These are phyloP conservation scores for Cylindrotheca fusiformis DNA, from an alignment of 108 stramenopile species.

Conservation along the genomic window DNA sequence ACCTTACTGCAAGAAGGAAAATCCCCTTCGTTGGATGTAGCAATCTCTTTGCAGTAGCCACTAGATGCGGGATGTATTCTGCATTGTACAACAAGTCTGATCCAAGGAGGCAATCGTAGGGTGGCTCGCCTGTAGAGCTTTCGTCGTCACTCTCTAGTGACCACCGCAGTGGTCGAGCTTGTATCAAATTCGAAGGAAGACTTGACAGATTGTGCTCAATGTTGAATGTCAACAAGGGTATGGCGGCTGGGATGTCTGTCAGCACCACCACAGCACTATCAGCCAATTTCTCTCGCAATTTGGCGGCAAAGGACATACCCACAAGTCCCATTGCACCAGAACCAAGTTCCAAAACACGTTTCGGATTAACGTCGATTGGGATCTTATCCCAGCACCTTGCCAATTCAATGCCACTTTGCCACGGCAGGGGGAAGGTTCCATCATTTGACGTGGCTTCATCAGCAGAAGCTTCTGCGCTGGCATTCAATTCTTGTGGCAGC, in stretches of 20 bases:
- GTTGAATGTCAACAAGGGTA: conserved; percentile 47
- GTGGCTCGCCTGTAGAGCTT: conserved; percentile 1
- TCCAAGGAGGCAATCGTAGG: conserved; percentile 55
- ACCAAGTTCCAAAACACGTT: conserved; percentile 63
- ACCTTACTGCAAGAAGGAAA: conserved; percentile 52
- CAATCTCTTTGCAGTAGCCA: conserved; percentile 51
- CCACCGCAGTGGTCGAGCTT: conserved; percentile 23
- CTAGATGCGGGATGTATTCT: conserved; percentile 47
- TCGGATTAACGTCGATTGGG: background rate
- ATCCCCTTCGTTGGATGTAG: conserved; percentile 36
- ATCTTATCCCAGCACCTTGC: conserved; percentile 8
- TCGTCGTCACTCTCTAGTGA: conserved; percentile 28
- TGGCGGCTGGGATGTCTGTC: conserved; percentile 41
- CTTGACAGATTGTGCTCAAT: conserved; percentile 36
- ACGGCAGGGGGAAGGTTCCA: conserved; percentile 21
- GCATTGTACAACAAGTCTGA: conserved; percentile 77
- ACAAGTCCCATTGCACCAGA: conserved; percentile 54
- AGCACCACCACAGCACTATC: conserved; percentile 15
- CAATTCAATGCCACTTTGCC: conserved; percentile 15
- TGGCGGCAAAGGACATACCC: conserved; percentile 55
- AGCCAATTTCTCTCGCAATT: background rate
- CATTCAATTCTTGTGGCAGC: conserved; percentile 13
- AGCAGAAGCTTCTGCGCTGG: conserved; percentile 5
- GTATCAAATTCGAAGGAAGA: background rate
- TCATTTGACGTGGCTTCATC: conserved; percentile 3